Base-by-base conservation (phyloP, 2,329 filamentous ascomycete species). In the Aspergillaceae sp. region DNA sequence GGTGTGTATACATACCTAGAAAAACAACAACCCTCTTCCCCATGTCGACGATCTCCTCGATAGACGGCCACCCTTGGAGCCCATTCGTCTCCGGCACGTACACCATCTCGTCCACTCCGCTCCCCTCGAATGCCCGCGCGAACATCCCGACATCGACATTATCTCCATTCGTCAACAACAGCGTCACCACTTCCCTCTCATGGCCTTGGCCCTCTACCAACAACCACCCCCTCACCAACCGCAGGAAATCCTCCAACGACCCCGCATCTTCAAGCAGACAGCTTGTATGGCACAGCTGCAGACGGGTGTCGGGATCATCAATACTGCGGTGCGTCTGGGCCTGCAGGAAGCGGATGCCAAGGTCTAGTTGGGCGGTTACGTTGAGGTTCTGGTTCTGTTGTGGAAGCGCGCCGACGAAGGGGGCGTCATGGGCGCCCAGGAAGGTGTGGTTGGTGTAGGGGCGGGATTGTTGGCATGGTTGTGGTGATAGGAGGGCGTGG, bases 261-360 rank as follows among this genome's bases (percentile, higher is more conserved):
- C 83, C 83, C 7, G 69, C 78, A 57, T 84, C 76, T 37, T 81
- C 70, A 35, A 80, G 65, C 42, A 69, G 56, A 63, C 83, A 87
- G 26, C 71, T 71, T 1, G 80, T 84, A 58, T 87, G 83, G 62
- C 83, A 85, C 60, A 83, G 69, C 53, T 80, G 68, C 40, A 84
- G 72, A 1, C 60, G 62, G 28, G 72, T 74, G n/a, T 55, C 49
- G 45, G 19, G 19, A 19, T 73, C 64, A 44, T 72, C 59, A 45
- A 73, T 63, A 34, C 74, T 65, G 32, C 59, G 53, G 56, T 83
- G 82, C 2, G 80, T 80, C 62, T 85, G 82, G 28, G 74, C 79
- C 56, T 83, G 78, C 8, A 86, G 65, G 52, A 81, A 81, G 26
- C 83, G 76, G 36, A 86, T 74, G 10, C 83, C 83, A 30, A 77